Percentiles rank a stretch among this genome's conserved stretches.
Evolutionary conservation across 768 basidiomycete genomes (phyloP).

Genomic region (Chalciporus chontae): DNA sequence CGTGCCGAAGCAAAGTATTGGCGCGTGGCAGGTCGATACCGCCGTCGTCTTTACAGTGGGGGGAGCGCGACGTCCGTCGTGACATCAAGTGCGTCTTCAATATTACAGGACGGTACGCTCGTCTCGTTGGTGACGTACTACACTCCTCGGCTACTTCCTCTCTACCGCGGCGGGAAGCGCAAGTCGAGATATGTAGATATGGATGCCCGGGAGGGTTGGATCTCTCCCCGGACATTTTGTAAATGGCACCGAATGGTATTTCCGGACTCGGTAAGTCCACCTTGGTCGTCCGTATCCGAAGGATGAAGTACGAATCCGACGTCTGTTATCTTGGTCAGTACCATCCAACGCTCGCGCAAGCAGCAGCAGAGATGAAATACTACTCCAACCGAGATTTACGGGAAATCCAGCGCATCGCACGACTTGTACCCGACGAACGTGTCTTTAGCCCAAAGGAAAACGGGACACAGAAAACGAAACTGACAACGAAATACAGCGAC

Average conservation of each 20-base stretch:
- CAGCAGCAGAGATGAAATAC: slow-evolving; percentile 30
- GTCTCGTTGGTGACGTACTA: slow-evolving; percentile 33
- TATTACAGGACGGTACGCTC: slow-evolving; percentile 2
- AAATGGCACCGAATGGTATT: slow-evolving; percentile 50
- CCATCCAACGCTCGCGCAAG: slow-evolving; percentile 36
- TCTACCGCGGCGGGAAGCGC: slow-evolving; percentile 27
- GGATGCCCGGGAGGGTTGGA: slow-evolving; percentile 22
- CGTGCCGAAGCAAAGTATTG: slow-evolving; percentile 31
- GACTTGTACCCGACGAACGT: slow-evolving; percentile 35
- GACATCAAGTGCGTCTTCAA: neutral
- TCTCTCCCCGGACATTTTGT: slow-evolving; percentile 36
- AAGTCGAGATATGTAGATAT: slow-evolving; percentile 3
- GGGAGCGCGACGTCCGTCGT: slow-evolving; percentile 3
- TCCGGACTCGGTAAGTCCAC: slow-evolving; percentile 34
- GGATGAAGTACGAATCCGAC: neutral
- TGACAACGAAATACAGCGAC: slow-evolving; percentile 27
- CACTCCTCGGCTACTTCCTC: slow-evolving; percentile 37
- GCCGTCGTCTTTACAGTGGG: slow-evolving; percentile 24
- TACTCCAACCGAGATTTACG: slow-evolving; percentile 37
- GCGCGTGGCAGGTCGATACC: slow-evolving; percentile 27
- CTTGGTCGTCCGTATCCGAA: neutral
- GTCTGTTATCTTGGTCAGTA: slow-evolving; percentile 18
- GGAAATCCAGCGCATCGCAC: slow-evolving; percentile 41
- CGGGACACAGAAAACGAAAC: slow-evolving; percentile 7
- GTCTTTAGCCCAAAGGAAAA: slow-evolving; percentile 26